phyloP scores from a whole-genome alignment of 2,329 filamentous ascomycete species.

The Graphium sp. region DNA sequence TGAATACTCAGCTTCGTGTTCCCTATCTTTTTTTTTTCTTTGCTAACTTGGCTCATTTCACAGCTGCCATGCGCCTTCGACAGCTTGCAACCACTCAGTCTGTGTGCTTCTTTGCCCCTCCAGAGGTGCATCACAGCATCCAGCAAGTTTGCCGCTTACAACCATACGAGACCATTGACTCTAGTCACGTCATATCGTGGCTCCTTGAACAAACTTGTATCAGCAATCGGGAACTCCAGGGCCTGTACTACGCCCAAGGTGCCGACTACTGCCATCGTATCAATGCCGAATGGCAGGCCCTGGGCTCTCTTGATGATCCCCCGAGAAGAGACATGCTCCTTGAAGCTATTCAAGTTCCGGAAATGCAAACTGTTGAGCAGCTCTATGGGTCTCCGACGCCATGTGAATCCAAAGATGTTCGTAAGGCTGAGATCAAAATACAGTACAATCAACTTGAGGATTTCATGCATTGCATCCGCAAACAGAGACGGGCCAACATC shows the following conservation, averaged over 20 bases:
- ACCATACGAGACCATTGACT: conserved; percentile 5
- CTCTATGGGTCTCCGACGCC: conserved; percentile 28
- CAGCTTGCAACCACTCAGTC: conserved; percentile 39
- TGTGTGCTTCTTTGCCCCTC: conserved; percentile 35
- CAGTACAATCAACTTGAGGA: conserved; percentile 8
- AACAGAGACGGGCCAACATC: conserved; percentile 11
- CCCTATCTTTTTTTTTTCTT: neutral
- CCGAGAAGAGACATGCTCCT: conserved; percentile 16
- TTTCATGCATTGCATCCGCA: conserved; percentile 16
- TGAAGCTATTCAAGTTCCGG: conserved; percentile 19
- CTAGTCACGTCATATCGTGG: conserved; percentile 28
- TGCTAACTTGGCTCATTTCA: conserved; percentile 1
- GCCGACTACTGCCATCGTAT: conserved; percentile 39
- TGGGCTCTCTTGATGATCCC: conserved; percentile 18
- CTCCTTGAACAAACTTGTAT: conserved; percentile 46
- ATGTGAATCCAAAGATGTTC: neutral
- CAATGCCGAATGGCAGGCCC: conserved; percentile 26
- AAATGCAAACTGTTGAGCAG: conserved; percentile 38
- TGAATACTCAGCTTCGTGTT: neutral
- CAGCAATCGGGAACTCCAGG: conserved; percentile 38
- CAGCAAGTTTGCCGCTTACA: conserved; percentile 23
- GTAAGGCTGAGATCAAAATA: too few species aligned
- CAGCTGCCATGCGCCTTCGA: conserved; percentile 48
- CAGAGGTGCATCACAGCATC: conserved; percentile 46
- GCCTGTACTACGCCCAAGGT: conserved; percentile 42